phyloP scores from a whole-genome alignment of 78 protist genomes.

The Dictyostelium purpureum region DNA sequence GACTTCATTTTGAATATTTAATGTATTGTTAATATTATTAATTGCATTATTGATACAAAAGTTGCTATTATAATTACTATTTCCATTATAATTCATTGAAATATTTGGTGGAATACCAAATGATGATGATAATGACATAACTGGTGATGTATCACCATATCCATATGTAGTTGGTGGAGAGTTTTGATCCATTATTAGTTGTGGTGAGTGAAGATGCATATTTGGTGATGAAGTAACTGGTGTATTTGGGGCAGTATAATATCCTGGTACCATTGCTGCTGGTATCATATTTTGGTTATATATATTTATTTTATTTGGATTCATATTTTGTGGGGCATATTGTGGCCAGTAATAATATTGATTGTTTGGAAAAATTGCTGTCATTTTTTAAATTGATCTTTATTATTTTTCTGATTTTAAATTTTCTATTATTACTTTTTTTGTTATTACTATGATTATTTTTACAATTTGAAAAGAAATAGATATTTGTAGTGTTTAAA shows the following conservation, averaged over 20 bases:
- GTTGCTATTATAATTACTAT: not conserved
- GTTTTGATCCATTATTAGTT: not conserved
- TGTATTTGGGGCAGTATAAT: not conserved
- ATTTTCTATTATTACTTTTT: not conserved
- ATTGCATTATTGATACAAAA: not conserved
- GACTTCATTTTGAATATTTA: not conserved
- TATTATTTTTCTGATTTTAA: not conserved
- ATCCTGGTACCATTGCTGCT: not conserved
- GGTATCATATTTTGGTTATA: not conserved
- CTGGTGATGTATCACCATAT: conserved; percentile 3
- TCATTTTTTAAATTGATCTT: not conserved
- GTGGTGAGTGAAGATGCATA: conserved; percentile 6
- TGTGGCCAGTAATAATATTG: not conserved
- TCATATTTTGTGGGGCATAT: not conserved
- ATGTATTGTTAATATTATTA: not conserved
- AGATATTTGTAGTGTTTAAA: not conserved
- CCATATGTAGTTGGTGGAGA: not conserved
- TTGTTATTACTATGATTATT: no score
- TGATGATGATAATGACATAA: not conserved
- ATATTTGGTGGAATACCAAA: not conserved
- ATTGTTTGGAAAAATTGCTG: not conserved
- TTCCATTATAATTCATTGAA: not conserved
- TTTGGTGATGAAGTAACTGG: not conserved
- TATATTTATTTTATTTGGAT: not conserved
- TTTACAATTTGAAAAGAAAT: not conserved